A percentile compares a stretch with the other conserved stretches of the same genome.
Conservation (phyloP, 495 filamentous ascomycete species). For the Neurospora cerealis region DNA sequence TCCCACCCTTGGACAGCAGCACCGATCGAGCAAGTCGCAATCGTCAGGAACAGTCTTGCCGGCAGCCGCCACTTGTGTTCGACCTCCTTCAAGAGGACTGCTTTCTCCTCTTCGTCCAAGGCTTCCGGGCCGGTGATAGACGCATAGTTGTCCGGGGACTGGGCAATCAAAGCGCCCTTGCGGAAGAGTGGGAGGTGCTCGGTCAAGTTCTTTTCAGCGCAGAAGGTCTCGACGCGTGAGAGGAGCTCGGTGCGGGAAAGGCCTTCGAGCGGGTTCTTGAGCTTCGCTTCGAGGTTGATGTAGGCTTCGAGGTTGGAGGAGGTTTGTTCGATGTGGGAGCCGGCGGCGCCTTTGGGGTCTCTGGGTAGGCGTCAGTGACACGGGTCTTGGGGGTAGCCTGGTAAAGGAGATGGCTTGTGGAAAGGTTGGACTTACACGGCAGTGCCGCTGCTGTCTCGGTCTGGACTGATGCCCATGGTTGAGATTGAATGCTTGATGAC, state of each 20-base stretch:
- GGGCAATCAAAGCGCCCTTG: conserved; percentile 58
- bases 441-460: not conserved
- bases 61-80: conserved; percentile 59
- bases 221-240: conserved; percentile 45
- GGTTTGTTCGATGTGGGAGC: conserved; percentile 25
- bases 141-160: conserved; percentile 45
- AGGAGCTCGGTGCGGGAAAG: conserved; percentile 44
- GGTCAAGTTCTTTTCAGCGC: conserved; percentile 36
- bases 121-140: conserved; percentile 37
- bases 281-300: conserved; percentile 37
- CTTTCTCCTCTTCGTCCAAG: conserved; percentile 45
- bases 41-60: conserved; percentile 48
- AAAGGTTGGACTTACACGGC: not conserved
- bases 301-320: conserved; percentile 32
- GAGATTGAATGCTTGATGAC: not conserved
- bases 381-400: not conserved
- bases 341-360: conserved; percentile 24
- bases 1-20: conserved; percentile 70
- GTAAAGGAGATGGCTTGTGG: not conserved
- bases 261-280: conserved; percentile 47
- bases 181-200: conserved; percentile 42
- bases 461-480: not conserved
- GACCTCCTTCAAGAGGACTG: conserved; percentile 44
- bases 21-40: conserved; percentile 61
- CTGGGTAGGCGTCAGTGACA: not conserved